Base-by-base conservation (phyloP, 2,329 filamentous ascomycete species). In the Fusarium sarcochroum region DNA sequence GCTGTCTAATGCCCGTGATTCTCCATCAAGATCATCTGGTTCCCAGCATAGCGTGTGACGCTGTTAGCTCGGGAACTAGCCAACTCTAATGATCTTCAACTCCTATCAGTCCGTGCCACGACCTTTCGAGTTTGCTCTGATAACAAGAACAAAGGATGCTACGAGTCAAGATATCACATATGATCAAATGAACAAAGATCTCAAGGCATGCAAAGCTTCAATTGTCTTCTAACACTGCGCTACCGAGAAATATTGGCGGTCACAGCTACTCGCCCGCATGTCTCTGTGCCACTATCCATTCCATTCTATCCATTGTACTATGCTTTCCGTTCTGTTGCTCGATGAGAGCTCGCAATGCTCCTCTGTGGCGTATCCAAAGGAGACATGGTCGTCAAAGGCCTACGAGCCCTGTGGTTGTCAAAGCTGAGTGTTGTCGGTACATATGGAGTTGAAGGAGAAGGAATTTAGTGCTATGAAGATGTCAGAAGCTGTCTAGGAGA, bases 401-500 rank as follows among this genome's bases (percentile, higher is more conserved):
- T 41, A 42, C 48, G 45, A 47, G 60, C 25, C 40, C 32, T n/a
- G 10, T 56, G 2, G 17, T 55, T 49, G 52, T 30, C 41, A 61
- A 37, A 25, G 47, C 18, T 55, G 55, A 69, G 58, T 50, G 51
- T 54, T 64, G 66, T 62, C 59, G 49, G 58, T 49, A 58, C 30
- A 40, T n/a, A 62, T 63, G 52, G 55, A 61, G 35, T 44, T 27
- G 37, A 52, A 70, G 45, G 38, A 49, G 37, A 52, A 70, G 47
- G 38, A 51, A 69, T 73, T 75, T 75, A 75, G 71, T 75, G 73
- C 73, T 75, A 17, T 59, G 9, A 17, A 21, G 23, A 41, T 48
- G 53, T 74, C n/a, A 73, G 44, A 48, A 2, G n/a, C 11, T 48
- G 30, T 41, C 21, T 13, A 4, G 14, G 13, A 30, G 4, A 20